These are phyloP conservation scores for Geotrichum macrosporum DNA, from an alignment of 1,139 yeast species.

Conservation along the genomic window DNA sequence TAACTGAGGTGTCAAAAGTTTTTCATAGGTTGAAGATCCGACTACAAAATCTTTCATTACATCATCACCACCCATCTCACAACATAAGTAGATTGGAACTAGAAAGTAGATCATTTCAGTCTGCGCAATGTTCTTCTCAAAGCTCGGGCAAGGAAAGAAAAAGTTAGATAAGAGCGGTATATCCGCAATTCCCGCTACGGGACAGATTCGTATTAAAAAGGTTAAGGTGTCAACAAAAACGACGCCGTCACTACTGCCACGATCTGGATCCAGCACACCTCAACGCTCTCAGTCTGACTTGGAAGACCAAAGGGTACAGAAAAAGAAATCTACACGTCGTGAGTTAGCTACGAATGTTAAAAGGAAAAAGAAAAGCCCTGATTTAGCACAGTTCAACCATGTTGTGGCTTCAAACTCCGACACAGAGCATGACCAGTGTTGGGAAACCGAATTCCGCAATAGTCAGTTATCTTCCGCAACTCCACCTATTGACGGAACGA, in stretches of 20 bases:
- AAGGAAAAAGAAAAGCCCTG: constrained; percentile 15
- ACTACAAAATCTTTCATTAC: background rate
- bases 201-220: constrained; percentile 12
- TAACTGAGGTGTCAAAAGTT: too few relatives aligned
- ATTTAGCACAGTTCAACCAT: constrained; percentile 13
- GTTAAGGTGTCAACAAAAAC: constrained; percentile 13
- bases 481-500: constrained; percentile 3
- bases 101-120: background rate
- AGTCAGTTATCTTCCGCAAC: constrained; percentile 9
- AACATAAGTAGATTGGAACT: background rate
- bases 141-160: constrained; percentile 8
- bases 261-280: background rate
- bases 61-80: background rate
- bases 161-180: background rate
- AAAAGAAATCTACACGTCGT: background rate
- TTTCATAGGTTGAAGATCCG: too few relatives aligned
- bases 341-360: background rate
- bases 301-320: background rate
- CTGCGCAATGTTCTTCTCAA: constrained; percentile 16
- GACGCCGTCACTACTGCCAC: background rate
- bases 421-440: constrained; percentile 17
- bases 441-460: constrained; percentile 16
- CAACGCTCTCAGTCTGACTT: background rate
- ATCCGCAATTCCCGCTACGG: constrained; percentile 7
- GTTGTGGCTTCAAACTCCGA: constrained; percentile 13